These are phyloP conservation scores for Aspergillus phoenicis DNA, from an alignment of 2,329 filamentous ascomycete genomes.

Conservation along the genomic window DNA sequence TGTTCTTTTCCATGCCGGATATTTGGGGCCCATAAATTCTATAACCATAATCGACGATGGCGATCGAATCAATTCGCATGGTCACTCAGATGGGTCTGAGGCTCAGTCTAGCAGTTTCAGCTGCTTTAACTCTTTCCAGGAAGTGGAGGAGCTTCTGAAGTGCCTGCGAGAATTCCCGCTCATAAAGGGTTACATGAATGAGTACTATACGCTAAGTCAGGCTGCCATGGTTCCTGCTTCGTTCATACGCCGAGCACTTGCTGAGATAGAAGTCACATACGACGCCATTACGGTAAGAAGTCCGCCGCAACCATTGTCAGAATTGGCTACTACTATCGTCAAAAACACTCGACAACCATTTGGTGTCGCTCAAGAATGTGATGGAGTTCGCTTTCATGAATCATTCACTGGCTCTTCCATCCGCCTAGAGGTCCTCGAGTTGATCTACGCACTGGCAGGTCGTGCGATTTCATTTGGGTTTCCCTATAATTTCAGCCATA, in stretches of 20 bases:
- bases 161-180: constrained; percentile 20
- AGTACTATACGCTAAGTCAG: constrained; percentile 6
- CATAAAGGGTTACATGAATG: constrained; percentile 22
- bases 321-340: constrained; percentile 8
- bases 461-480: constrained; percentile 23
- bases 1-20: no score
- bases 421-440: constrained; percentile 44
- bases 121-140: no score
- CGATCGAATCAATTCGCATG: no score
- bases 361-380: constrained; percentile 23
- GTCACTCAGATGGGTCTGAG: no score
- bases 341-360: constrained; percentile 31
- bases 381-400: constrained; percentile 40
- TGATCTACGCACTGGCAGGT: constrained; percentile 43
- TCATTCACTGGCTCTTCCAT: constrained; percentile 42
- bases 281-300: no score
- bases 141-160: constrained; percentile 16
- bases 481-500: no score
- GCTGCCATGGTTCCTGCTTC: constrained; percentile 32
- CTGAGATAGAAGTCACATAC: constrained; percentile 9
- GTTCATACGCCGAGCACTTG: constrained; percentile 38
- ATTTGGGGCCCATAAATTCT: no score
- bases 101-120: no score
- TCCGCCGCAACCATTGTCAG: no score
- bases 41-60: no score